A percentile compares a stretch with the other conserved stretches of the same genome.
Evolutionary conservation across 202 grass and related monocot species (phyloP).

Genomic region (Carex arenaria): DNA sequence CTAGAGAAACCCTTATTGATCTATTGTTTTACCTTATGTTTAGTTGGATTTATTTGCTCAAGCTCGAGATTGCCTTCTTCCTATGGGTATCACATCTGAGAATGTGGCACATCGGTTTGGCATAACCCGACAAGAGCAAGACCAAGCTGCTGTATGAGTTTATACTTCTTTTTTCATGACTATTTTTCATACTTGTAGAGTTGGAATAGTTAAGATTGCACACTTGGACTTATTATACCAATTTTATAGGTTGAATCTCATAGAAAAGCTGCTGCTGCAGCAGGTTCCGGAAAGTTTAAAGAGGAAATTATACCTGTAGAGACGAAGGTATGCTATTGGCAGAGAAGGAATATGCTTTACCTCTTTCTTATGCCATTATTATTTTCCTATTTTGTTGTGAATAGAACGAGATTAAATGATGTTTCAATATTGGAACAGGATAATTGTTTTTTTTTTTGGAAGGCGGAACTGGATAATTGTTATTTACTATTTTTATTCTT

Average conservation of each 20-base stretch:
- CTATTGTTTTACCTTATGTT: slow-evolving; percentile 26
- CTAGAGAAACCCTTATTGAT: slow-evolving; percentile 1
- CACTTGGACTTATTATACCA: neutral
- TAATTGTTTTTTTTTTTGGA: neutral
- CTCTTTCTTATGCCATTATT: neutral
- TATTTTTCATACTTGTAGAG: slow-evolving; percentile 12
- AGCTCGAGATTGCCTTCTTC: slow-evolving; percentile 86
- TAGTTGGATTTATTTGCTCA: slow-evolving; percentile 74
- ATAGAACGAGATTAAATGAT: neutral
- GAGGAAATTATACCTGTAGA: slow-evolving; percentile 85
- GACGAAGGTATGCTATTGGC: slow-evolving; percentile 50
- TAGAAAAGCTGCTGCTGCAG: slow-evolving; percentile 62
- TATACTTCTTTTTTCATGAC: slow-evolving; percentile 12
- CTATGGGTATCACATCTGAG: slow-evolving; percentile 93
- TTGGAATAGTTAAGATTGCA: neutral
- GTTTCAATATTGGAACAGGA: neutral
- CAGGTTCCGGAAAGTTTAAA: slow-evolving; percentile 70
- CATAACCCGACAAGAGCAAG: slow-evolving; percentile 76
- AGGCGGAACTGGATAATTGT: neutral
- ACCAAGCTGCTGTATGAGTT: slow-evolving; percentile 56
- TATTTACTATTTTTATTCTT: neutral
- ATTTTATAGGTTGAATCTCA: slow-evolving; percentile 81
- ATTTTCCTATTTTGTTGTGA: neutral
- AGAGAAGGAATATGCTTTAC: neutral
- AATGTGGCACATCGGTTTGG: slow-evolving; percentile 78